These are phyloP conservation scores for Diacronema lutheri DNA, from an alignment of 78 protist species.

Conservation along the genomic window DNA sequence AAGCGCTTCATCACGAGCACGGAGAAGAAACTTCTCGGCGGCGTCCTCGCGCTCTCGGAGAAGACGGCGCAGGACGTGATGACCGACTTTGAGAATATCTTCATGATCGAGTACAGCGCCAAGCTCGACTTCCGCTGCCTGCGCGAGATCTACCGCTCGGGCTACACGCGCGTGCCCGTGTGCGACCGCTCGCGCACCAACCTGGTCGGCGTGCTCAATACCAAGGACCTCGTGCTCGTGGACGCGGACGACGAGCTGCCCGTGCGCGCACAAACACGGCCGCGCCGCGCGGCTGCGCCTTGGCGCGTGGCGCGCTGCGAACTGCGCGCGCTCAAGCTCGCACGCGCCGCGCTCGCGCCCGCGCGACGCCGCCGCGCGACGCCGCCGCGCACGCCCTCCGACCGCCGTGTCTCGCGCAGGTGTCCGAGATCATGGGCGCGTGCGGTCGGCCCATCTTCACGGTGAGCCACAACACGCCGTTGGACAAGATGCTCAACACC, in stretches of 20 bases:
- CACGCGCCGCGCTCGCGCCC: too few species aligned
- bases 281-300: too few species aligned
- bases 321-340: too few species aligned
- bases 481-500: too few species aligned
- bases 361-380: too few species aligned
- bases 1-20: background rate
- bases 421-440: too few species aligned
- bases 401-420: too few species aligned
- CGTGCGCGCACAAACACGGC: background rate
- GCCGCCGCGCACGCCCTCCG: too few species aligned
- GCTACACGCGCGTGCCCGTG: conserved; percentile 87
- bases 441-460: too few species aligned
- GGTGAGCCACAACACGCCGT: too few species aligned
- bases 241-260: conserved; percentile 77
- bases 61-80: background rate
- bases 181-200: conserved; percentile 43
- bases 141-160: conserved; percentile 47
- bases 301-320: too few species aligned
- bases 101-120: background rate
- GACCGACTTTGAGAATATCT: background rate
- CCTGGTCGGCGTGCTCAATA: conserved; percentile 69
- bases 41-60: background rate
- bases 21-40: background rate
- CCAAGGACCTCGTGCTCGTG: conserved; percentile 75
- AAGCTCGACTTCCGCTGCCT: conserved; percentile 55